Conservation (phyloP, 805 yeast genomes). For the Candida adriatica region DNA sequence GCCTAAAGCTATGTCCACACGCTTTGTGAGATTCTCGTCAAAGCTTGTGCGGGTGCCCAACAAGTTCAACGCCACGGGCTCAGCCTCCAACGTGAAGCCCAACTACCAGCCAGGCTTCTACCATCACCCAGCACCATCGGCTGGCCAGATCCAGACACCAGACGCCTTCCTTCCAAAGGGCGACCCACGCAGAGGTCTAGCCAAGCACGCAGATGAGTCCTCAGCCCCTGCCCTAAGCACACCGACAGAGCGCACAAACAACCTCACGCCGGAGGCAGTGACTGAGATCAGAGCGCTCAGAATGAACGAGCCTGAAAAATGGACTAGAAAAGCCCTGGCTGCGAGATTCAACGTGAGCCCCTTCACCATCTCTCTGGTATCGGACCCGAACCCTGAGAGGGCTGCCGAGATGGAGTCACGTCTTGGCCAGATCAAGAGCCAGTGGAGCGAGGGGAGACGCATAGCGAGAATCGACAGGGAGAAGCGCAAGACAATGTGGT, state of each 20-base stretch:
- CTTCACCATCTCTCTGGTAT: slow-evolving; percentile 46
- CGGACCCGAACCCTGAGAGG: slow-evolving; percentile 37
- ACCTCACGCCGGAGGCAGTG: slow-evolving; percentile 51
- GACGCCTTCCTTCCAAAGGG: slow-evolving; percentile 55
- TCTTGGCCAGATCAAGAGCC: slow-evolving; percentile 35
- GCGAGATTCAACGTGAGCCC: slow-evolving; percentile 47
- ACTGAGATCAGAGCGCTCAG: slow-evolving; percentile 53
- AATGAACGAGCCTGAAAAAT: slow-evolving; percentile 46
- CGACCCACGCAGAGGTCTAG: slow-evolving; percentile 47
- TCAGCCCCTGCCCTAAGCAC: slow-evolving; percentile 33
- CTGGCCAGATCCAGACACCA: slow-evolving; percentile 52
- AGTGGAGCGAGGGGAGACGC: slow-evolving; percentile 42
- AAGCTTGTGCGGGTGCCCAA: slow-evolving; percentile 36
- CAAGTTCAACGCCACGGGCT: slow-evolving; percentile 51
- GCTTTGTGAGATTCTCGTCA: slow-evolving; percentile 9
- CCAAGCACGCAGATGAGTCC: slow-evolving; percentile 3
- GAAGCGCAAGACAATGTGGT: slow-evolving; percentile 59
- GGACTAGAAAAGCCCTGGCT: slow-evolving; percentile 61
- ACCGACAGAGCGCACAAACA: slow-evolving; percentile 39
- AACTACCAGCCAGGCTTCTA: slow-evolving; percentile 52
- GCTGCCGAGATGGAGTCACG: slow-evolving; percentile 39
- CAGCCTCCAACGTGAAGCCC: slow-evolving; percentile 53
- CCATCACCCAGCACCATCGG: slow-evolving; percentile 58
- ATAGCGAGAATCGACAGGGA: slow-evolving; percentile 49
- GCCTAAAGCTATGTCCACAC: too few species aligned